These are phyloP conservation scores for Saturnispora silvae DNA, from an alignment of 805 yeast species.

Conservation along the genomic window DNA sequence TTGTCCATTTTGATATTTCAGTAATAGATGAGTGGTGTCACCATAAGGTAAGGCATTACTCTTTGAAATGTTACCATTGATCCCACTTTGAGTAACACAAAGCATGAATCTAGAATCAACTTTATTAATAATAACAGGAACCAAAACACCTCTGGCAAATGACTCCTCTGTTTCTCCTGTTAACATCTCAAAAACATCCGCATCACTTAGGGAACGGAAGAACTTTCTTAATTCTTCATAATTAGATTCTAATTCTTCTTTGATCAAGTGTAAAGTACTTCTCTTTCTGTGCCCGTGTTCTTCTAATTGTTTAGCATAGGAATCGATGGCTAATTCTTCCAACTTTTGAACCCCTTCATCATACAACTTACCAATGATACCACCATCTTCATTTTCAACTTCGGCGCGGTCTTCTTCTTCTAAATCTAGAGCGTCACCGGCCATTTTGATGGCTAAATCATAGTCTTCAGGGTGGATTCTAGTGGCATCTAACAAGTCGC, in stretches of 20 bases:
- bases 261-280: constrained; percentile 72
- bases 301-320: constrained; percentile 85
- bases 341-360: constrained; percentile 64
- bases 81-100: constrained; percentile 45
- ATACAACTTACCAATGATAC: constrained; percentile 64
- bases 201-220: constrained; percentile 51
- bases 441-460: constrained; percentile 92
- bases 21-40: constrained; percentile 30
- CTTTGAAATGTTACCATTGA: constrained; percentile 29
- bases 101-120: constrained; percentile 35
- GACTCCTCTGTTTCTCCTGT: constrained; percentile 77
- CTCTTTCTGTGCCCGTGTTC: constrained; percentile 64
- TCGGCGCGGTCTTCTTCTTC: constrained; percentile 75
- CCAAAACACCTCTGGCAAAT: constrained; percentile 56
- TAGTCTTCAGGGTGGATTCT: constrained; percentile 98
- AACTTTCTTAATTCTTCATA: constrained; percentile 77
- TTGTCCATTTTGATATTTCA: constrained; percentile 51
- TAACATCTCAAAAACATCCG: constrained; percentile 76
- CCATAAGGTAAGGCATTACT: constrained; percentile 33
- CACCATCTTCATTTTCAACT: constrained; percentile 74
- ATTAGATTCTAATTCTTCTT: constrained; percentile 78
- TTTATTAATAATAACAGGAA: constrained; percentile 64
- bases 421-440: constrained; percentile 92
- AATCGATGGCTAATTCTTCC: constrained; percentile 80
- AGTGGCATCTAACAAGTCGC: constrained; percentile 84